Evolutionary conservation across 139 green algal genomes (phyloP), one percentile per base, ranked within the genome.

Genomic region (Closterium sp.): DNA sequence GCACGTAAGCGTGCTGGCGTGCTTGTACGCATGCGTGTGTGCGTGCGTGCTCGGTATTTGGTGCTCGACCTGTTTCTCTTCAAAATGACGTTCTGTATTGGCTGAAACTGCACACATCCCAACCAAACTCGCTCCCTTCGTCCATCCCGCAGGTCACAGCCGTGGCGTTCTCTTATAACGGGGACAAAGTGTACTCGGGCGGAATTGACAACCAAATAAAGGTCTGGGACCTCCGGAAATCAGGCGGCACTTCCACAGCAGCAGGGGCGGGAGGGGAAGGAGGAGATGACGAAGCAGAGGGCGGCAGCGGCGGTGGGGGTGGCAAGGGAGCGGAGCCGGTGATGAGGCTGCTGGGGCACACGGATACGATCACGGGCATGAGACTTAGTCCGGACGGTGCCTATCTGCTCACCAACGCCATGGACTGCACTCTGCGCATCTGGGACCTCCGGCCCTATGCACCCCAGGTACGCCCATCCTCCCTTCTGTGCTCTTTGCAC

Each of bases 191-290:
- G 6, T 99, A 97, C 95, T 97, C 95, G 9, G 97, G 94, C 6
- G 97, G 98, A 30, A 95, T 99, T 9, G 97, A 99, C 89, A 98
- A 98, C 94, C 94, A 95, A 29, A 94, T 99, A 31, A 97, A 97
- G 91, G 96, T 96, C 24, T 99, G 97, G 97, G 97, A 99, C 93
- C 91, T 99, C 92, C 96, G 97, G 9, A 96, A 97, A 84, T 79
- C 62, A 79, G 62, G 62, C 17, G 62, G 62, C 62, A 79, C 62
- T 6, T 79, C 62, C 2, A 24, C 62, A 79, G 62, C 62, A 79
- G 62, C 38, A 50, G n/a, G n/a, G n/a, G n/a, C n/a, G n/a, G n/a
- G n/a, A n/a, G n/a, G n/a, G n/a, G 38, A 4, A 70, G 62, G 62
- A 3, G 62, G 19, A 27, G 62, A 79, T 13, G 62, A 27, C 19